Base-by-base conservation (phyloP, 1,139 yeast species). In the Magnusiomyces ingens region DNA sequence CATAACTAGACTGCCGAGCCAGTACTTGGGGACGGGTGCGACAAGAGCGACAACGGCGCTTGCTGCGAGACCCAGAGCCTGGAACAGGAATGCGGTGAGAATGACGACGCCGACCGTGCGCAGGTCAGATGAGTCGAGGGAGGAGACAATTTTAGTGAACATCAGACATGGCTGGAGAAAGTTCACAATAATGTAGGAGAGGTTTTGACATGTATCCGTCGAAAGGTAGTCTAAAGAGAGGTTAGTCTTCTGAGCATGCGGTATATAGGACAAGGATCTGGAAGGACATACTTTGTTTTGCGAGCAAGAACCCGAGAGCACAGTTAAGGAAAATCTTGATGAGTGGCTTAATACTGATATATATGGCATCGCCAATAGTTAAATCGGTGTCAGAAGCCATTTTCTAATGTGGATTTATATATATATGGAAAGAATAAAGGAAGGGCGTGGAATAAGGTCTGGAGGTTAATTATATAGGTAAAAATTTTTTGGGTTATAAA, bases 291-390 rank as follows among this genome's bases (percentile, higher is more conserved):
- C 86, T 84, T 58, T 72, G 74, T 59, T 78, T 79, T 6, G 95
- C 91, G 10, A 89, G 71, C 38, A 73, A 66, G 62, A 75, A 86
- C 8, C 97, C 97, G 15, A 83, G 69, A 1, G 77, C 82, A 6
- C 87, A 78, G 63, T 88, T 85, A 62, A 86, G 71, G 63, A 89
- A 87, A 60, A 90, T 88, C 71, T 91, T 90, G 70, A 89, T 75
- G 57, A 90, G 84, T 21, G 97, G 97, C 70, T 89, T 90, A 50
- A 85, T 85, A 0, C 96, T 81, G 19, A 88, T 77, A 68, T 84
- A 90, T 12, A 90, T 84, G 45, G 90, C 81, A 47, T 77, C 77
- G 13, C 96, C 95, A 18, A 89, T 66, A 1, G 80, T 26, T 26
- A 26, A 26, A 26, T 26, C 32, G 8, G 32, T 8, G 32, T 26